Evolutionary conservation across 2,329 filamentous ascomycete species (phyloP).

Genomic region (Hymenoscyphus infarciens): DNA sequence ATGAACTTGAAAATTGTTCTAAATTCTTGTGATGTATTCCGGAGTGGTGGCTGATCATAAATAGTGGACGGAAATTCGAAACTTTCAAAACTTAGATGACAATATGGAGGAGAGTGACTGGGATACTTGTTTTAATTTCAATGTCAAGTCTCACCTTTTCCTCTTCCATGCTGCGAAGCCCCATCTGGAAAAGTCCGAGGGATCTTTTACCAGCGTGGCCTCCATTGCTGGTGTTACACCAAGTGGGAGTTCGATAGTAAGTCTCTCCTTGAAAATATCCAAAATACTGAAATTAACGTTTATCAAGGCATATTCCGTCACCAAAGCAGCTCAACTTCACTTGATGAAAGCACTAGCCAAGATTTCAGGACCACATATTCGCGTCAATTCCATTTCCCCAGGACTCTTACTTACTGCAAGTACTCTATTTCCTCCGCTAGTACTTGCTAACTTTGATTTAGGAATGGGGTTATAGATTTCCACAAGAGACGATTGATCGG

Average conservation of each 20-base stretch:
- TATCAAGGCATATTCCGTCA: slow-evolving; percentile 65
- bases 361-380: slow-evolving; percentile 50
- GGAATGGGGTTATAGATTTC: slow-evolving; percentile 29
- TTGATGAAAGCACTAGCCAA: slow-evolving; percentile 52
- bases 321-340: slow-evolving; percentile 69
- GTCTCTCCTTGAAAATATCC: slow-evolving; percentile 12
- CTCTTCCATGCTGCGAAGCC: slow-evolving; percentile 53
- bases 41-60: neutral
- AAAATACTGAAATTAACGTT: neutral
- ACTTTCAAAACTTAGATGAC: slow-evolving; percentile 48
- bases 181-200: slow-evolving; percentile 53
- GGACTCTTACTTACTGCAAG: slow-evolving; percentile 48
- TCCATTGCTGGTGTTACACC: slow-evolving; percentile 61
- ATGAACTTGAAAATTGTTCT: neutral
- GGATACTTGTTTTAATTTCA: slow-evolving; percentile 57
- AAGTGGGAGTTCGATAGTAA: slow-evolving; percentile 56
- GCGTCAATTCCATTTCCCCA: slow-evolving; percentile 58
- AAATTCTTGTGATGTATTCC: neutral
- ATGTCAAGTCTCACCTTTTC: slow-evolving; percentile 61
- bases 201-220: slow-evolving; percentile 61
- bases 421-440: neutral
- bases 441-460: slow-evolving; percentile 15
- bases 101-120: slow-evolving; percentile 56
- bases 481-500: slow-evolving; percentile 21
- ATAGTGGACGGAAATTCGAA: slow-evolving; percentile 45